phyloP scores from a whole-genome alignment of 2,329 filamentous ascomycete species.

The Alternaria atra region DNA sequence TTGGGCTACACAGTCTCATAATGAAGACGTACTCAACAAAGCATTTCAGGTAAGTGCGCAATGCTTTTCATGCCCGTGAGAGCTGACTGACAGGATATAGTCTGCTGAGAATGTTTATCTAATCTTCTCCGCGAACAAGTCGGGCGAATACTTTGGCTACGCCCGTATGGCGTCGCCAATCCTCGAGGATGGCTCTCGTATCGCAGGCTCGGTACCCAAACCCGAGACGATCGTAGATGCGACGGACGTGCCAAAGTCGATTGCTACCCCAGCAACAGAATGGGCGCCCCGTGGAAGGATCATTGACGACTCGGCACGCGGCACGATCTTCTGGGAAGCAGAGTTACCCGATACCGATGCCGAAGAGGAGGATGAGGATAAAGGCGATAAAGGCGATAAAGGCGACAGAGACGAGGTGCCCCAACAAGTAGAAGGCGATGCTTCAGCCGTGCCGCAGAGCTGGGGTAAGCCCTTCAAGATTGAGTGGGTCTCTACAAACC shows the following conservation, averaged over 20 bases:
- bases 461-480: constrained; percentile 94
- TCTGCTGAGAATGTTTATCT: constrained; percentile 84
- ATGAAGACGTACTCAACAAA: constrained; percentile 82
- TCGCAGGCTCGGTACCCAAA: constrained; percentile 65
- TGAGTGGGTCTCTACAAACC: constrained; percentile 85
- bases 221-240: constrained; percentile 64
- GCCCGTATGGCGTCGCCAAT: constrained; percentile 89
- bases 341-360: constrained; percentile 67
- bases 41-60: constrained; percentile 74
- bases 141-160: constrained; percentile 95
- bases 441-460: constrained; percentile 61
- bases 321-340: constrained; percentile 96
- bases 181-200: constrained; percentile 70
- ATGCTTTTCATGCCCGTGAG: no score
- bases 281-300: constrained; percentile 83
- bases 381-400: constrained; percentile 60
- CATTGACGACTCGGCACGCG: constrained; percentile 90
- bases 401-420: constrained; percentile 45
- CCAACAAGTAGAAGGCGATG: constrained; percentile 48
- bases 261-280: constrained; percentile 79
- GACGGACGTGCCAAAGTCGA: constrained; percentile 78
- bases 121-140: constrained; percentile 96
- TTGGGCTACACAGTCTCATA: constrained; percentile 95
- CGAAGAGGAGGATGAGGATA: constrained; percentile 54
- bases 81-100: constrained; percentile 57